Base-by-base conservation (phyloP, 2,329 filamentous ascomycete species). In the Epichloe coenophiala region DNA sequence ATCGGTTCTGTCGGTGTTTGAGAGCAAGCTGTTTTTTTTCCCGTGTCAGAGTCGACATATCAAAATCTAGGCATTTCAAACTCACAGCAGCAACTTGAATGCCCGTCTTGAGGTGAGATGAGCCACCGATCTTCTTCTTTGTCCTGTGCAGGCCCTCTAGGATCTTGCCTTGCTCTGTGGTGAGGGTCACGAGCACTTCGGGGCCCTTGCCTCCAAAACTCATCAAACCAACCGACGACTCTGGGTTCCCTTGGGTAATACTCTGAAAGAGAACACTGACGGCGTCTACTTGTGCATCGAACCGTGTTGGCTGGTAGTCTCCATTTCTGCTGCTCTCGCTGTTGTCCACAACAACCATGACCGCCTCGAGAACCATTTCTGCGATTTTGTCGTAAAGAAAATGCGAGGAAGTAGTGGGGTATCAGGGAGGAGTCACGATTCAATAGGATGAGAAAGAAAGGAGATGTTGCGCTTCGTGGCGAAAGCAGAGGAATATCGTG, bases 301-400 rank as follows among this genome's bases (percentile, higher is more conserved):
- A 98, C 70, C 93, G 83, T 59, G 90, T 94, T 53, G 93, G 91
- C 64, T 87, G 86, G 68, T 77, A 78, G 69, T 98, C 93, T 65
- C 94, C 93, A 72, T 98, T 98, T 67, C 93, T 83, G 75, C 88
- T 95, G 74, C 86, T 90, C 75, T 98, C 93, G 75, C 90, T 96
- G 78, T 97, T 98, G 79, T 98, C 93, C 64, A 97, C 88, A 78
- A 97, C 84, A 70, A 98, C 88, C 90, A 98, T 97, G 56, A 95
- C 94, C 74, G 93, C 94, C 83, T 98, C 93, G 71, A 98, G 84
- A 72, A 84, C 87, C 93, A 98, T 98, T 65, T 77, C 90, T 81
- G 68, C 71, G 68, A 68, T 61, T 57, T 55, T 55, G 53, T 5
- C 12, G 11, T 2, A 4, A 7, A 40, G 37, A 9, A 11, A 23